Evolutionary conservation across 257 asterid genomes (phyloP).

Genomic region (Ehretia macrophylla): DNA sequence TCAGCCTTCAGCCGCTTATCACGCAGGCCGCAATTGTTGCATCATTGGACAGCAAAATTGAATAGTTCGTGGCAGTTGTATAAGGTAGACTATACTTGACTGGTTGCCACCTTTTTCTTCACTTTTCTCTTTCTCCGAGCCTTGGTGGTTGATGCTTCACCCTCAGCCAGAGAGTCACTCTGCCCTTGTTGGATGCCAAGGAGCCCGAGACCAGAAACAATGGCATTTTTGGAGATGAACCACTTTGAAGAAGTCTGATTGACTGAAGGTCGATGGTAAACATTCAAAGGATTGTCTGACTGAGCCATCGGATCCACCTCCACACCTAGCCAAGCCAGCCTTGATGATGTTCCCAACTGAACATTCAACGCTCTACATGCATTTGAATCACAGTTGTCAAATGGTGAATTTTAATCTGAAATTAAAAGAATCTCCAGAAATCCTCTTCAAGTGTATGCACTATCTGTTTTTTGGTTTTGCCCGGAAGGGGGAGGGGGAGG

Average conservation of each 20-base stretch:
- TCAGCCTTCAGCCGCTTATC: too few species aligned
- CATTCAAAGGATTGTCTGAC: conserved; percentile 59
- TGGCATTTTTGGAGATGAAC: conserved; percentile 79
- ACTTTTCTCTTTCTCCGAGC: conserved; percentile 81
- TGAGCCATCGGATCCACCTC: conserved; percentile 87
- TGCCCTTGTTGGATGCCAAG: conserved; percentile 69
- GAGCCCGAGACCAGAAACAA: conserved; percentile 87
- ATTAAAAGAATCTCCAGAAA: too few species aligned
- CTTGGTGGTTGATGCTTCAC: conserved; percentile 54
- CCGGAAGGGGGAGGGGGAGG: too few species aligned
- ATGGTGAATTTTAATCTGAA: background rate
- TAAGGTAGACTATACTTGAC: conserved; percentile 25
- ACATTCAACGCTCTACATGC: conserved; percentile 61
- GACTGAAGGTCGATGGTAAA: conserved; percentile 72
- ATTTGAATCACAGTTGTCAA: conserved; percentile 11
- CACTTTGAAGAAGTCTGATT: conserved; percentile 60
- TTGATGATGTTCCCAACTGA: conserved; percentile 81
- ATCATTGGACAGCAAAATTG: conserved; percentile 44
- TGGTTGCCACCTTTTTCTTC: conserved; percentile 65
- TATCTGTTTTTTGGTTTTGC: too few species aligned
- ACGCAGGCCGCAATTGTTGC: too few species aligned
- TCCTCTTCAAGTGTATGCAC: too few species aligned
- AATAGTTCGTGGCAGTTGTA: conserved; percentile 17
- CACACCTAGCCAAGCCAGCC: conserved; percentile 88
- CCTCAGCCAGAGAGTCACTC: conserved; percentile 28